Percentiles rank a stretch among this genome's conserved stretches.
Conservation (phyloP, 2,329 filamentous ascomycete genomes). For the Daldinia sp. region DNA sequence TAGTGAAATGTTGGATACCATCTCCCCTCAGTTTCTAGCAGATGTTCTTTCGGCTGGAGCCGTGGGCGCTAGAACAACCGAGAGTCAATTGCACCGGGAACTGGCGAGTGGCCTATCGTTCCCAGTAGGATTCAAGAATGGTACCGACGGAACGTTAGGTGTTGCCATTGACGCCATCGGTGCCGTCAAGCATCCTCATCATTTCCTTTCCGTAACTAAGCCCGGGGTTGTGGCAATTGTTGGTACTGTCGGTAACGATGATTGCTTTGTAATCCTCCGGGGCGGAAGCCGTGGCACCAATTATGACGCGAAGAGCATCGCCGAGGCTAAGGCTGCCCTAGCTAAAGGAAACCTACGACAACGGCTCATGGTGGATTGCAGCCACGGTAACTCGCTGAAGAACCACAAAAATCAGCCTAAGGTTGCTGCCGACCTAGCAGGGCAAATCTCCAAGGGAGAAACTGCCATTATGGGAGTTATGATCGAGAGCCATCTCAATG, state of each 20-base stretch:
- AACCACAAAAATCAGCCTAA: constrained; percentile 97
- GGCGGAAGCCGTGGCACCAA: constrained; percentile 95
- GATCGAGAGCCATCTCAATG: constrained; percentile 98
- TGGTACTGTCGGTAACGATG: constrained; percentile 91
- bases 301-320: constrained; percentile 86
- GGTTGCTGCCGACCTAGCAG: constrained; percentile 81
- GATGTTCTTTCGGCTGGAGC: constrained; percentile 92
- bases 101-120: constrained; percentile 93
- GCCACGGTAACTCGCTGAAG: constrained; percentile 95
- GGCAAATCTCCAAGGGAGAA: constrained; percentile 87
- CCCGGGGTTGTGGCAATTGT: constrained; percentile 95
- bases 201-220: constrained; percentile 98
- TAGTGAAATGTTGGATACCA: constrained; percentile 97
- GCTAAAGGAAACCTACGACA: constrained; percentile 75
- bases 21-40: constrained; percentile 95
- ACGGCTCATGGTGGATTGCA: constrained; percentile 96
- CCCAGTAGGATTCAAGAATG: constrained; percentile 99
- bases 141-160: constrained; percentile 87
- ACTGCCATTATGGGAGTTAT: constrained; percentile 93
- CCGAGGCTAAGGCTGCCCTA: constrained; percentile 81
- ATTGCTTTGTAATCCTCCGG: constrained; percentile 95
- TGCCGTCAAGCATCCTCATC: constrained; percentile 88
- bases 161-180: constrained; percentile 97
- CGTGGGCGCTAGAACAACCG: constrained; percentile 94
- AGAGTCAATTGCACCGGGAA: constrained; percentile 94